Base-by-base conservation (phyloP, 2,329 filamentous ascomycete genomes). In the Fusarium udum region DNA sequence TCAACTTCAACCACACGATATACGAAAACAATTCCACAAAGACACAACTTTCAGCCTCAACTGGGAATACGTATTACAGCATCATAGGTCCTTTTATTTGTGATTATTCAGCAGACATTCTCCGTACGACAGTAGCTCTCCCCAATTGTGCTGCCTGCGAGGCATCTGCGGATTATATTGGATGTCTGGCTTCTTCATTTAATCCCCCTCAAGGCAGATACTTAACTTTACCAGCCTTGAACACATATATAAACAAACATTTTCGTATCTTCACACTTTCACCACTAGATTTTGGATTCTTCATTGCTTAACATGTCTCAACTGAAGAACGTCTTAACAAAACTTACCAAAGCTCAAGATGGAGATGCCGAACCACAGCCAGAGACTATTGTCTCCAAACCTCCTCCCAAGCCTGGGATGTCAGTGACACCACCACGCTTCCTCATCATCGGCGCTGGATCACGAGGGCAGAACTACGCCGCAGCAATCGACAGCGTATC, bases 401-500 rank as follows among this genome's bases (percentile, higher is more conserved):
- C 83, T 10, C 83, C 83, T 26, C 83, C 83, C 15, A 84, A 82
- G 51, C 85, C 85, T 14, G 79, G 83, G 48, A 82, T 84, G 79
- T 88, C 88, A 7, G 79, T 82, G 11, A 83, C 79, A 37, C 87
- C 89, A 31, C 89, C 91, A 7, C 90, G 92, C 57, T 90, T 97
- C 77, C 86, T 97, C 62, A 88, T 97, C 77, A 91, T 97, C 75
- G 95, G 95, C 26, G 94, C 93, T 13, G 94, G 95, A 39, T 93
- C 92, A 53, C 91, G 95, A 40, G 95, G 95, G 20, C 87, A 88
- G 58, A 88, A 90, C 36, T 97, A 97, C 80, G 93, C 92, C 37
- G 85, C 87, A 67, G 92, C 92, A 59, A 90, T 94, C 14, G 82
- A 84, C n/a, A 85, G 86, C 22, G 89, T 89, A 24, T 91, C 89